Evolutionary conservation across 768 basidiomycete genomes (phyloP).

Genomic region (Holtermannia corniformis): DNA sequence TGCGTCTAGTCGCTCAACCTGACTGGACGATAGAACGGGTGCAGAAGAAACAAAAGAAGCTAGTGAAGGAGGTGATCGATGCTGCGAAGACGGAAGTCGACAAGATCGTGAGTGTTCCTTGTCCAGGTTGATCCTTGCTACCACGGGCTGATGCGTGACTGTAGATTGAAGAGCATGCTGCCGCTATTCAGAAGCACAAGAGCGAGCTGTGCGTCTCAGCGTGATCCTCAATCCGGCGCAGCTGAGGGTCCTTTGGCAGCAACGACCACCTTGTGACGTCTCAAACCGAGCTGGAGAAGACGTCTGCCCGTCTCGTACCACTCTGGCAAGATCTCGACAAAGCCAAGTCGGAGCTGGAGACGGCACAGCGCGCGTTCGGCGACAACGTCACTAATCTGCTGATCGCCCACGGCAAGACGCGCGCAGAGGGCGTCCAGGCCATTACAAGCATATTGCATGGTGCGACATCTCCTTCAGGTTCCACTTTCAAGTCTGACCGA

Average conservation of each 20-base stretch:
- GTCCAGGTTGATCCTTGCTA: neutral
- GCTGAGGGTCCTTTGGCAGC: neutral
- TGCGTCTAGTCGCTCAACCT: neutral
- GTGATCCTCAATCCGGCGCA: neutral
- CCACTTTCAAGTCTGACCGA: neutral
- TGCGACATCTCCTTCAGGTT: neutral
- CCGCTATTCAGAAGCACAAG: neutral
- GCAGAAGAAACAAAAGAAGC: neutral
- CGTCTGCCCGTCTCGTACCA: neutral
- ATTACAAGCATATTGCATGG: neutral
- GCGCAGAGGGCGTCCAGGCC: neutral
- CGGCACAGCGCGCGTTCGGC: neutral
- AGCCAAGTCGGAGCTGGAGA: neutral
- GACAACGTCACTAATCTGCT: neutral
- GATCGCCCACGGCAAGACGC: neutral
- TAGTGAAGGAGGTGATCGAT: neutral
- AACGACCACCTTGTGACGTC: neutral
- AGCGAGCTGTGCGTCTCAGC: neutral
- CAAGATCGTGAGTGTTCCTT: neutral
- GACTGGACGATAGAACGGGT: neutral
- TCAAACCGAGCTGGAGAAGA: neutral
- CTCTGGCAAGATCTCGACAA: neutral
- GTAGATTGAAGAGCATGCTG: neutral
- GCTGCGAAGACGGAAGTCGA: neutral
- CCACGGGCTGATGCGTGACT: neutral